Evolutionary conservation across 441 rosid species (phyloP).

Genomic region (Populus hybrid): DNA sequence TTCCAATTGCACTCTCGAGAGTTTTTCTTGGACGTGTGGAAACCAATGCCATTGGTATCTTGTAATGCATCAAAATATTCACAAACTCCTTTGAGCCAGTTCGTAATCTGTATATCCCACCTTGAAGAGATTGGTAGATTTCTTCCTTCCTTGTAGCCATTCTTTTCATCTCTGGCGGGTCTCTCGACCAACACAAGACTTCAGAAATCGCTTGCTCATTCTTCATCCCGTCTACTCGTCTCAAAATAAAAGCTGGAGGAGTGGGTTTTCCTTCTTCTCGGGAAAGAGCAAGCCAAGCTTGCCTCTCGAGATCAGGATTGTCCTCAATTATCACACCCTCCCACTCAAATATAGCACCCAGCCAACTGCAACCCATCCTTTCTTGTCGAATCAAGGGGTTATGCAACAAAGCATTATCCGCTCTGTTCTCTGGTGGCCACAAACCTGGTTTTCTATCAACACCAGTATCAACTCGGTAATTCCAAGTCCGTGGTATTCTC

Average conservation of each 20-base stretch:
- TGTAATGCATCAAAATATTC: conserved; percentile 70
- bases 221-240: conserved; percentile 87
- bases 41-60: conserved; percentile 95
- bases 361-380: conserved; percentile 98
- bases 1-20: conserved; percentile 69
- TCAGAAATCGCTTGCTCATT: conserved; percentile 92
- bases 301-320: conserved; percentile 72
- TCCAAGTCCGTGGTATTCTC: conserved; percentile 47
- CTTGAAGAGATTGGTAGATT: conserved; percentile 69
- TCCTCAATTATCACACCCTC: conserved; percentile 88
- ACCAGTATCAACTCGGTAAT: conserved; percentile 34
- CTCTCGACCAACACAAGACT: conserved; percentile 95
- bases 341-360: conserved; percentile 96
- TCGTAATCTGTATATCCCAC: conserved; percentile 66
- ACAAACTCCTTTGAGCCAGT: conserved; percentile 81
- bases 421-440: conserved; percentile 90
- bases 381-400: conserved; percentile 89
- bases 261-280: conserved; percentile 89
- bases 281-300: conserved; percentile 81
- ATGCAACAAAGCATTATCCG: conserved; percentile 71
- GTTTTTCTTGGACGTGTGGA: conserved; percentile 81
- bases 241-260: conserved; percentile 68
- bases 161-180: conserved; percentile 62
- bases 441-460: conserved; percentile 52
- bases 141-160: conserved; percentile 83